Conservation (phyloP, 2,329 filamentous ascomycete species). For the Colletotrichum scovillei region DNA sequence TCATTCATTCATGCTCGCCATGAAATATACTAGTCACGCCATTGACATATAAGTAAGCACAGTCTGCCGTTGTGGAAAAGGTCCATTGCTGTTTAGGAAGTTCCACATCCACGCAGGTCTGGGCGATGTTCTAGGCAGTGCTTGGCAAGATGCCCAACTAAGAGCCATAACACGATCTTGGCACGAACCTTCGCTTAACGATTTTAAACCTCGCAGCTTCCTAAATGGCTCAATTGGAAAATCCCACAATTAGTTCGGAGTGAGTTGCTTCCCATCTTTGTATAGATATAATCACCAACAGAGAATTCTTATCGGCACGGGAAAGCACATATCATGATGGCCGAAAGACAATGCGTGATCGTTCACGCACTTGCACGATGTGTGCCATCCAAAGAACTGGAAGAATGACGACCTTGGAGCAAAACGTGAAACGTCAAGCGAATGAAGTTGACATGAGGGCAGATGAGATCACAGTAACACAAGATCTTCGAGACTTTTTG, state of each 20-base stretch:
- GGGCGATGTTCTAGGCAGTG: neutral
- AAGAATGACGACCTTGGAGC: no score
- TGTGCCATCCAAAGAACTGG: neutral
- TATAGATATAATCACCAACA: no score
- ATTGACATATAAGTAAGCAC: neutral
- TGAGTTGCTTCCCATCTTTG: neutral
- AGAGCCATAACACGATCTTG: neutral
- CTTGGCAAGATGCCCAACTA: neutral
- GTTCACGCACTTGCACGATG: no score
- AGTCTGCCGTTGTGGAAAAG: neutral
- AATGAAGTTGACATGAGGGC: no score
- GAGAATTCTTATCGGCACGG: no score
- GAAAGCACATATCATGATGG: no score
- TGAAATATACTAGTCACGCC: neutral
- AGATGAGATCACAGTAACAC: neutral
- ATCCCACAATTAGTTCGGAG: neutral
- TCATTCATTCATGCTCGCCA: neutral
- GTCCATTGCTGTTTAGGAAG: conserved; percentile 11
- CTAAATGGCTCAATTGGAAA: neutral
- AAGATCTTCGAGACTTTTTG: neutral
- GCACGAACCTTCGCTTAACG: neutral
- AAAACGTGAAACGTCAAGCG: no score
- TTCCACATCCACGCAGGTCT: neutral
- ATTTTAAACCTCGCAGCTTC: neutral
- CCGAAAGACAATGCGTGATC: no score